Percentiles rank a stretch among this genome's conserved stretches.
Conservation (phyloP, 1,139 yeast species). For the Yamadazyma atlantica region DNA sequence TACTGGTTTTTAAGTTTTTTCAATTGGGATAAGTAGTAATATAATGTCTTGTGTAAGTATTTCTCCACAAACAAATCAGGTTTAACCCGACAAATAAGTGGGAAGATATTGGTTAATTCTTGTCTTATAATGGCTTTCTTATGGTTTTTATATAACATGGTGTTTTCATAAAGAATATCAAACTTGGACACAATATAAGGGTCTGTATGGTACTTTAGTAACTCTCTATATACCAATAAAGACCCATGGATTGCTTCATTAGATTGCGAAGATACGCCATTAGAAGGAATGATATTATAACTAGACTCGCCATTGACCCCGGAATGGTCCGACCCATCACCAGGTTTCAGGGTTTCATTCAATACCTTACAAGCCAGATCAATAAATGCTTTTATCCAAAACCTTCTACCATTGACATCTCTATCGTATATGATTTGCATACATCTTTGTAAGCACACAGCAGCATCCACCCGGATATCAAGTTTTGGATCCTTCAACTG, state of each 20-base stretch:
- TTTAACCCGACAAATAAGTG: constrained; percentile 78
- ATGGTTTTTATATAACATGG: constrained; percentile 75
- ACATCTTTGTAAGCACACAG: constrained; percentile 76
- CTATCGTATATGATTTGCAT: constrained; percentile 75
- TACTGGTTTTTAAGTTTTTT: constrained; percentile 59
- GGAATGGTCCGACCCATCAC: not conserved
- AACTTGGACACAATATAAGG: constrained; percentile 50
- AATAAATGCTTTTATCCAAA: constrained; percentile 73
- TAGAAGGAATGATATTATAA: constrained; percentile 10
- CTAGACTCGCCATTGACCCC: constrained; percentile 4
- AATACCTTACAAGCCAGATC: constrained; percentile 53
- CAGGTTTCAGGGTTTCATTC: constrained; percentile 21
- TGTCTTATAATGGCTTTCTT: constrained; percentile 73
- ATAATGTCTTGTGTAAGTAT: constrained; percentile 77
- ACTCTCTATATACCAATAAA: constrained; percentile 76
- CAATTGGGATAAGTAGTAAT: constrained; percentile 75
- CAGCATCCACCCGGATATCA: constrained; percentile 79
- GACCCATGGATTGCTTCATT: constrained; percentile 85
- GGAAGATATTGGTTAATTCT: constrained; percentile 80
- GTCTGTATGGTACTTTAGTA: constrained; percentile 69
- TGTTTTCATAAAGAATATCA: constrained; percentile 74
- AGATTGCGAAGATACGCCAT: constrained; percentile 27
- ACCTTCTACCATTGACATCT: constrained; percentile 66
- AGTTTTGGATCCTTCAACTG: constrained; percentile 80
- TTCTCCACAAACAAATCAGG: constrained; percentile 75